These are phyloP conservation scores for Bipolaris zeicola DNA, from an alignment of 2,329 filamentous ascomycete species.

Conservation along the genomic window DNA sequence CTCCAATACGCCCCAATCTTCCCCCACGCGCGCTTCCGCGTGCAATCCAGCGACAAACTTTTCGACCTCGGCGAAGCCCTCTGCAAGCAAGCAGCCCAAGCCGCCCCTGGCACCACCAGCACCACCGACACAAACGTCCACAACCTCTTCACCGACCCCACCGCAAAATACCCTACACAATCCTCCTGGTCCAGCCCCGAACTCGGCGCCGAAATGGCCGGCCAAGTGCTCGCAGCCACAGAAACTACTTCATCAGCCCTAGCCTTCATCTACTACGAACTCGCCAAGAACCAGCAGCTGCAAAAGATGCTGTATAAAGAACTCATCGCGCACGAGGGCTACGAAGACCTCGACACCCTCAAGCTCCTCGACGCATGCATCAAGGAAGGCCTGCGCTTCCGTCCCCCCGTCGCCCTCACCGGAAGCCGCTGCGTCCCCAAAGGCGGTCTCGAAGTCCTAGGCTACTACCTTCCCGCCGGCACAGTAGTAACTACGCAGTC, in stretches of 20 bases:
- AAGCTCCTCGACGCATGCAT: slow-evolving; percentile 26
- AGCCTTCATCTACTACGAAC: slow-evolving; percentile 28
- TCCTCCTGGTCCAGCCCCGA: slow-evolving; percentile 23
- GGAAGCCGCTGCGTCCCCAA: slow-evolving; percentile 24
- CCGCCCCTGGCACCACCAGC: slow-evolving; percentile 2
- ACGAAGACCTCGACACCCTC: slow-evolving; percentile 24
- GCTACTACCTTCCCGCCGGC: slow-evolving; percentile 21
- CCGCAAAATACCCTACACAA: slow-evolving; percentile 26
- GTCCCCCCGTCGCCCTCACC: slow-evolving; percentile 28
- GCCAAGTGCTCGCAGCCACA: slow-evolving; percentile 28
- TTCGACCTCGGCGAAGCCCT: slow-evolving; percentile 23
- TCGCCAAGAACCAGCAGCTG: slow-evolving; percentile 23
- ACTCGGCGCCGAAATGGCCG: slow-evolving; percentile 28
- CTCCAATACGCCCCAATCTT: slow-evolving; percentile 22
- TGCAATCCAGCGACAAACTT: slow-evolving; percentile 27
- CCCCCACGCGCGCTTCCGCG: slow-evolving; percentile 20
- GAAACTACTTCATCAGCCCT: slow-evolving; percentile 29
- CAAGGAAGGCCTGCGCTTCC: slow-evolving; percentile 30
- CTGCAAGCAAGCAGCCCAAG: slow-evolving; percentile 17
- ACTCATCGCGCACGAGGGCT: slow-evolving; percentile 20
- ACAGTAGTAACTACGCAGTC: slow-evolving; percentile 26
- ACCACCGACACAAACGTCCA: slow-evolving; percentile 19
- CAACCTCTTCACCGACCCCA: slow-evolving; percentile 19
- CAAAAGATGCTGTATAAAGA: slow-evolving; percentile 21
- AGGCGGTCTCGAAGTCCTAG: slow-evolving; percentile 22